phyloP scores from a whole-genome alignment of 495 filamentous ascomycete species.

The Xylaria intraflava region DNA sequence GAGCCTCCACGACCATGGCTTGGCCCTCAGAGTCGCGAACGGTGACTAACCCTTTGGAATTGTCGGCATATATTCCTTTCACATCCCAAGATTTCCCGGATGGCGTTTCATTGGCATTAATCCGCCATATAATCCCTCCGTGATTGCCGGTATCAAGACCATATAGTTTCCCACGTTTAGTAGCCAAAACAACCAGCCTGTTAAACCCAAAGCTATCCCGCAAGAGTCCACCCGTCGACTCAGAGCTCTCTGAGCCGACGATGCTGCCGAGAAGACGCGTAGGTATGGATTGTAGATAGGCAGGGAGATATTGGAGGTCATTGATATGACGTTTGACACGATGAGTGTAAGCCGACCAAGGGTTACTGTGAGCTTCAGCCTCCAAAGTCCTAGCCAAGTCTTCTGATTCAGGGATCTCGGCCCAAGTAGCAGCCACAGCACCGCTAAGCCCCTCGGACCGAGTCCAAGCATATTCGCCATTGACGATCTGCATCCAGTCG shows the following conservation, averaged over 20 bases:
- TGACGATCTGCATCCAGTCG: conserved; percentile 77
- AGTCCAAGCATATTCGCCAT: conserved; percentile 73
- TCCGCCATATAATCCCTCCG: conserved; percentile 69
- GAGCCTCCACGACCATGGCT: conserved; percentile 48
- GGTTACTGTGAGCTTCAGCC: conserved; percentile 75
- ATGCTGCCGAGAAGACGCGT: conserved; percentile 61
- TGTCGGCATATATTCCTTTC: conserved; percentile 55
- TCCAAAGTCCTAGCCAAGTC: conserved; percentile 73
- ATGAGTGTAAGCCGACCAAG: conserved; percentile 76
- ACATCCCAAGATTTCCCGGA: conserved; percentile 56
- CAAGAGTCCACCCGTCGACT: conserved; percentile 46
- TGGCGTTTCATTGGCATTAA: conserved; percentile 50
- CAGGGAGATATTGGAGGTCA: conserved; percentile 74
- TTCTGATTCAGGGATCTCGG: conserved; percentile 63
- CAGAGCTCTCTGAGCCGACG: conserved; percentile 44
- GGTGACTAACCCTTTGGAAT: conserved; percentile 47
- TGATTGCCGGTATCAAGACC: conserved; percentile 70
- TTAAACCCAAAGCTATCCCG: conserved; percentile 82
- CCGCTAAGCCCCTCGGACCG: conserved; percentile 75
- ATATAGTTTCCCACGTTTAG: conserved; percentile 69
- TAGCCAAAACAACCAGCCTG: conserved; percentile 76
- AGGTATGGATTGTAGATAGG: conserved; percentile 61
- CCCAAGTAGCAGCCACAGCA: conserved; percentile 69
- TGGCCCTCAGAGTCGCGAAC: conserved; percentile 55
- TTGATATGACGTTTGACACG: conserved; percentile 72